phyloP scores from a whole-genome alignment of 805 yeast genomes.

The Yamadazyma insecticola region DNA sequence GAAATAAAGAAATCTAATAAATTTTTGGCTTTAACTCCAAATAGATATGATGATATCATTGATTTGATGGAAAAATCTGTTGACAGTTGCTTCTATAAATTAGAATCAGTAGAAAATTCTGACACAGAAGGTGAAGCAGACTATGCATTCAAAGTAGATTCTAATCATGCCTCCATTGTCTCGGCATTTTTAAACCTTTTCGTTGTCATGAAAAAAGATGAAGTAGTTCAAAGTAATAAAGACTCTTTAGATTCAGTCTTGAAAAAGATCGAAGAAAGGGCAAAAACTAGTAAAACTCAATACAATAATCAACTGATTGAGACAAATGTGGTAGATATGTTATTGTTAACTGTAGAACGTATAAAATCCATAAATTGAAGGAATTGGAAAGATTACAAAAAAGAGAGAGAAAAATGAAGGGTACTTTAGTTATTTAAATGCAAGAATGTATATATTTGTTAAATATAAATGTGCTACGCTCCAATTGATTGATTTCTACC shows the following conservation, averaged over 20 bases:
- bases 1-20: slow-evolving; percentile 17
- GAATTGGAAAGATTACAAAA: not conserved
- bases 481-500: too few species aligned
- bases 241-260: slow-evolving; percentile 8
- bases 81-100: slow-evolving; percentile 26
- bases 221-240: slow-evolving; percentile 12
- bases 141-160: slow-evolving; percentile 14
- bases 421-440: too few species aligned
- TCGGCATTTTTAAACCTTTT: slow-evolving; percentile 56
- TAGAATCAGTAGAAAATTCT: slow-evolving; percentile 9
- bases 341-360: slow-evolving; percentile 32
- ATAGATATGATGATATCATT: slow-evolving; percentile 39
- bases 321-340: slow-evolving; percentile 29
- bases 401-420: too few species aligned
- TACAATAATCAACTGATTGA: slow-evolving; percentile 12
- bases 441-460: too few species aligned
- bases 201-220: slow-evolving; percentile 24
- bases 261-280: slow-evolving; percentile 24
- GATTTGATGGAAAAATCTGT: slow-evolving; percentile 36
- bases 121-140: slow-evolving; percentile 13
- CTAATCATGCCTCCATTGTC: slow-evolving; percentile 36
- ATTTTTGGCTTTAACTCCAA: slow-evolving; percentile 40
- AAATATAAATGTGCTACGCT: too few species aligned
- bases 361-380: slow-evolving; percentile 13
- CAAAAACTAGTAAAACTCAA: slow-evolving; percentile 11